A percentile compares a stretch with the other conserved stretches of the same genome.
phyloP scores from a whole-genome alignment of 2,329 filamentous ascomycete species.

The Pseudovirgaria hyperparasitica region DNA sequence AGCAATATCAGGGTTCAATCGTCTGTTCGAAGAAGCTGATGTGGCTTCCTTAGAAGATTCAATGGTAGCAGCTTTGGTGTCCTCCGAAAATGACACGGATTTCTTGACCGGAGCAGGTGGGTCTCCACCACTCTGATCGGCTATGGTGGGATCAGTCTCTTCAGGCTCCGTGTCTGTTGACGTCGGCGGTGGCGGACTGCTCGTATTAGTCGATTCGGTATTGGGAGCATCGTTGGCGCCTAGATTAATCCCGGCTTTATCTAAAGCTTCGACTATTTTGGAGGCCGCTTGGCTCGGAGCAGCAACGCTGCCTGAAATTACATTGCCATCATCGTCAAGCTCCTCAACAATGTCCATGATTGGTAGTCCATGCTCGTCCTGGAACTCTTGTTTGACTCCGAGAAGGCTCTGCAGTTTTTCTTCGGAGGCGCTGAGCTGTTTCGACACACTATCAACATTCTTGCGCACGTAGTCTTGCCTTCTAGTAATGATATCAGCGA shows the following conservation, averaged over 20 bases:
- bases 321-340: slow-evolving; percentile 79
- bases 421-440: slow-evolving; percentile 57
- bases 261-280: slow-evolving; percentile 57
- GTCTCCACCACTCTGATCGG: too few species aligned
- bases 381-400: slow-evolving; percentile 46
- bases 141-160: too few species aligned
- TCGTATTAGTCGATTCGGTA: not conserved
- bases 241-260: slow-evolving; percentile 54
- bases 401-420: slow-evolving; percentile 53
- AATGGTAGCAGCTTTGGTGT: slow-evolving; percentile 39
- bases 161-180: not conserved
- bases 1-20: too few species aligned
- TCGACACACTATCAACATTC: slow-evolving; percentile 64
- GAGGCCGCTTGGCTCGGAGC: slow-evolving; percentile 54
- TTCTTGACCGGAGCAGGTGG: slow-evolving; percentile 35
- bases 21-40: too few species aligned
- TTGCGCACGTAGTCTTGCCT: slow-evolving; percentile 81
- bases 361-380: slow-evolving; percentile 58
- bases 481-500: slow-evolving; percentile 55
- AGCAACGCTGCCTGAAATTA: slow-evolving; percentile 44
- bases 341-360: slow-evolving; percentile 88
- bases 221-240: slow-evolving; percentile 1
- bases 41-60: too few species aligned
- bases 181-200: not conserved
- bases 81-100: slow-evolving; percentile 49